A percentile compares a stretch with the other conserved stretches of the same genome.
Conservation (phyloP, 1,139 yeast species). For the Taphrina pruni region DNA sequence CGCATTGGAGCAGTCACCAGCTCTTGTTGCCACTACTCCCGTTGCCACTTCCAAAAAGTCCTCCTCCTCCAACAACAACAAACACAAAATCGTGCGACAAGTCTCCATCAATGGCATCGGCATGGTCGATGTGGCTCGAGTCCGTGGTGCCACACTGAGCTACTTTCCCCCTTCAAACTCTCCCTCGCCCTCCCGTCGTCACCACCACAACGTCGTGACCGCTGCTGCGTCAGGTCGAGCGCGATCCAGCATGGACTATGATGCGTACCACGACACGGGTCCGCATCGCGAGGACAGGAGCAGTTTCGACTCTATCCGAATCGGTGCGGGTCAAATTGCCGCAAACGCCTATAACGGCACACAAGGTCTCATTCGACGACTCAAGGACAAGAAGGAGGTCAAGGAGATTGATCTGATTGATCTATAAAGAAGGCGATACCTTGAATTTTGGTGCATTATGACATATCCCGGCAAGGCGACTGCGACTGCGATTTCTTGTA, state of each 20-base stretch:
- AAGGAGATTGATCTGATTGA: conserved; percentile 20
- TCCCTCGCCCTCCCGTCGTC: not conserved
- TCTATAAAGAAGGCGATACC: not conserved
- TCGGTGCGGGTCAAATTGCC: conserved; percentile 24
- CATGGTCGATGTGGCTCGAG: conserved; percentile 13
- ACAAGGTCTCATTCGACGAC: conserved; percentile 25
- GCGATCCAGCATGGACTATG: not conserved
- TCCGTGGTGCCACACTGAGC: conserved; percentile 18
- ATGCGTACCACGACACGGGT: not conserved
- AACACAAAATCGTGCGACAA: conserved; percentile 12
- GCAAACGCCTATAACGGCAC: conserved; percentile 30
- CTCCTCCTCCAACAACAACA: not conserved
- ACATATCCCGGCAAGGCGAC: not conserved
- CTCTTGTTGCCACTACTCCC: not conserved
- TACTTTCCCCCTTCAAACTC: conserved; percentile 24
- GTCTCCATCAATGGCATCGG: conserved; percentile 11
- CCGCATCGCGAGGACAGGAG: conserved; percentile 1
- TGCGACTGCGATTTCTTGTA: not conserved
- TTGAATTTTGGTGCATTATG: no score
- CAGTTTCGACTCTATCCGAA: conserved; percentile 11
- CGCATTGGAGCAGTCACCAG: not conserved
- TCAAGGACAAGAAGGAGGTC: conserved; percentile 17
- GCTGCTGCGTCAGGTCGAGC: not conserved
- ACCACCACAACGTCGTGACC: not conserved
- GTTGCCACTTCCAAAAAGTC: not conserved